Conservation (phyloP, 192 early-diverging fungal genomes). For the Backusella luteola region DNA sequence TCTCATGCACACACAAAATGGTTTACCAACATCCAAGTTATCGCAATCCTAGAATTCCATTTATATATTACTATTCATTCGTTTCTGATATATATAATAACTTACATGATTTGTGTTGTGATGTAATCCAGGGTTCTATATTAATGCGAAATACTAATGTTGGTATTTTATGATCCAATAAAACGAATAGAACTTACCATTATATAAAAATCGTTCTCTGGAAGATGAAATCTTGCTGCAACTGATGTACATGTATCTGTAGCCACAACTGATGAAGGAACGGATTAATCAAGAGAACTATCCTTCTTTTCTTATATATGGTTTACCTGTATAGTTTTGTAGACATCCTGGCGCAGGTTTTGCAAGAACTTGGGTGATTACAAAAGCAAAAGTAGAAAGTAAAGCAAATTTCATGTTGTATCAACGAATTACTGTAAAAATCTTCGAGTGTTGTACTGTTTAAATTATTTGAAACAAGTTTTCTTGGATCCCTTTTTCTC, state of each 20-base stretch:
- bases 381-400: background rate
- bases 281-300: background rate
- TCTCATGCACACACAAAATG: slow-evolving; percentile 9
- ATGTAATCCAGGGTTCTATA: slow-evolving; percentile 14
- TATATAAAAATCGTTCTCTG: background rate
- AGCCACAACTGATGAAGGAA: background rate
- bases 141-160: background rate
- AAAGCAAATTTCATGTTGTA: background rate
- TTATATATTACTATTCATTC: background rate
- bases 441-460: no score
- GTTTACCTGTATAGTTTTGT: background rate
- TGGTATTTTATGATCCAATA: background rate
- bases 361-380: background rate
- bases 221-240: background rate
- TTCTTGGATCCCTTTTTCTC: no score
- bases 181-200: background rate
- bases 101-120: slow-evolving; percentile 6
- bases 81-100: background rate
- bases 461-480: no score
- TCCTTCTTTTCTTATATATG: background rate
- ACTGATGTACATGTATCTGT: background rate
- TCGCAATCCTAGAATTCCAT: background rate
- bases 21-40: slow-evolving; percentile 4
- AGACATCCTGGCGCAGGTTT: background rate
- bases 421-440: no score